Conservation (phyloP, 345 rosid genomes). For the Cochlearia excelsa region DNA sequence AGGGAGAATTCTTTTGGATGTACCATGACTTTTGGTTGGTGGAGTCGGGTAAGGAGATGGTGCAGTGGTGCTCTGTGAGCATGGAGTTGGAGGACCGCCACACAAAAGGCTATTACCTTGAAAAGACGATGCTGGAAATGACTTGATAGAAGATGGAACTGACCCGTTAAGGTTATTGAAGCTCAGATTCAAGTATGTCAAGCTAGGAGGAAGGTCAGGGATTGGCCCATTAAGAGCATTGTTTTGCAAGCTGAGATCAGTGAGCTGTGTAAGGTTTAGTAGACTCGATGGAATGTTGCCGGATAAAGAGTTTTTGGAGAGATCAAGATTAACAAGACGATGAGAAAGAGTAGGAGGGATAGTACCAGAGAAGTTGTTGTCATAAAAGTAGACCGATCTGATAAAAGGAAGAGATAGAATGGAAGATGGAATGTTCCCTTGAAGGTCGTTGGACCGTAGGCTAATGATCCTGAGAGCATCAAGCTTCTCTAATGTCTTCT, state of each 20-base stretch:
- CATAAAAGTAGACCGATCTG: constrained; percentile 59
- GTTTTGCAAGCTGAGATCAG: constrained; percentile 60
- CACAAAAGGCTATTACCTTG: constrained; percentile 65
- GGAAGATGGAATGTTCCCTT: constrained; percentile 68
- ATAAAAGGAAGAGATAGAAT: constrained; percentile 74
- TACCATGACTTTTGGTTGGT: constrained; percentile 27
- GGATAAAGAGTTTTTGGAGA: constrained; percentile 64
- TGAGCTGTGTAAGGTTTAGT: constrained; percentile 52
- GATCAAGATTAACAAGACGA: constrained; percentile 58
- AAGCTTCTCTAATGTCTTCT: constrained; percentile 67
- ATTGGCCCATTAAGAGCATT: constrained; percentile 65
- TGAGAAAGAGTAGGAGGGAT: constrained; percentile 57
- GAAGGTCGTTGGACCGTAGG: constrained; percentile 64
- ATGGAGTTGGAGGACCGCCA: constrained; percentile 60
- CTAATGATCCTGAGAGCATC: constrained; percentile 72
- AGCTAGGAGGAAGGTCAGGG: constrained; percentile 52
- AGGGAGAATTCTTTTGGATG: constrained; percentile 48
- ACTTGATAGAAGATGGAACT: constrained; percentile 58
- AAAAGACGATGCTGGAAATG: constrained; percentile 67
- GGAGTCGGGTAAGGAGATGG: constrained; percentile 55
- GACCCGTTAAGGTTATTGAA: constrained; percentile 73
- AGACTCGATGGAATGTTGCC: constrained; percentile 59
- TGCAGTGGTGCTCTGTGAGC: constrained; percentile 44
- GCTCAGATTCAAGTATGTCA: constrained; percentile 70
- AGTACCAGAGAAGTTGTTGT: constrained; percentile 72